Conservation (phyloP, 306 rosid genomes). For the Trifolium dubium region DNA sequence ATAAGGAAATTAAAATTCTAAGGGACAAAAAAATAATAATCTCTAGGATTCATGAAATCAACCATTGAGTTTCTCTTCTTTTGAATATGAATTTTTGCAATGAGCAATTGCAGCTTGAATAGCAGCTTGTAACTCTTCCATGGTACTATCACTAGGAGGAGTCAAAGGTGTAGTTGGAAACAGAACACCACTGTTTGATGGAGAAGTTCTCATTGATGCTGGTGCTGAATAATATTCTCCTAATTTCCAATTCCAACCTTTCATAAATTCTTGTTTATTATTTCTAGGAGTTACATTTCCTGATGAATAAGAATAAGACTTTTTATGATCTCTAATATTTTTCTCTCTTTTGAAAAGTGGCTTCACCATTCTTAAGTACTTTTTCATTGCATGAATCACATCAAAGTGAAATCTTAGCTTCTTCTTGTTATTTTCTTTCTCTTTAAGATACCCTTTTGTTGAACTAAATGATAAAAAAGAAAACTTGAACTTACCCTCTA, state of each 20-base stretch:
- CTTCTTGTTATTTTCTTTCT: constrained; percentile 51
- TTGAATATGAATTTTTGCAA: constrained; percentile 84
- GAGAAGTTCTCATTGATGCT: constrained; percentile 90
- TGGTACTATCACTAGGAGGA: constrained; percentile 72
- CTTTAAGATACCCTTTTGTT: constrained; percentile 51
- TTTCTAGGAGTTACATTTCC: constrained; percentile 43
- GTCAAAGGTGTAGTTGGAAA: constrained; percentile 54
- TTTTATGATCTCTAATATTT: constrained; percentile 36
- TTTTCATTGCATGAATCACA: constrained; percentile 62
- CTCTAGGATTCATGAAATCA: neutral
- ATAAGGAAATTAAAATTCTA: constrained; percentile 27
- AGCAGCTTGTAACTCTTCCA: constrained; percentile 97
- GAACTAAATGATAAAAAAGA: constrained; percentile 67
- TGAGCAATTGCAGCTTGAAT: constrained; percentile 99
- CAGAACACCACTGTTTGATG: constrained; percentile 84
- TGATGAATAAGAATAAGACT: constrained; percentile 53
- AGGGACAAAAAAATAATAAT: neutral
- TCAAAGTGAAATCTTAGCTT: constrained; percentile 54
- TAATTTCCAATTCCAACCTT: constrained; percentile 42
- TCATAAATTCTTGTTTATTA: constrained; percentile 40
- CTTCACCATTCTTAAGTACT: constrained; percentile 66
- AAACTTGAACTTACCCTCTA: constrained; percentile 57
- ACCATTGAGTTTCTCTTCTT: constrained; percentile 60
- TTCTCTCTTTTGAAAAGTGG: constrained; percentile 65
- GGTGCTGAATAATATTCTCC: constrained; percentile 83